Conservation (phyloP, 2,329 filamentous ascomycete species). For the Penicillium sp. region DNA sequence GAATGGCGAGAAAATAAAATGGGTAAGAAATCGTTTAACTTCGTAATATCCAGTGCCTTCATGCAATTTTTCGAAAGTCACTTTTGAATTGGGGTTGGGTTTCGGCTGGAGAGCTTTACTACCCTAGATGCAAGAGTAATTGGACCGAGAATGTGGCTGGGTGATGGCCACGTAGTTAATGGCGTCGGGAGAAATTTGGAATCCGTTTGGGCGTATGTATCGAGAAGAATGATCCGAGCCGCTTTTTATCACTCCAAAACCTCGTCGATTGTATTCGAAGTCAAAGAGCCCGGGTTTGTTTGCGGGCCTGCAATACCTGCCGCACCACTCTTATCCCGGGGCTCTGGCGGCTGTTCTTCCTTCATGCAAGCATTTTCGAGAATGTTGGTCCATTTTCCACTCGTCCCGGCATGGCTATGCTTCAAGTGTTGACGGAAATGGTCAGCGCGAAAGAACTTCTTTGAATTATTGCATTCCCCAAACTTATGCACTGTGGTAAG, state of each 20-base stretch:
- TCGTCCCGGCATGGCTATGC: slow-evolving; percentile 93
- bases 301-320: slow-evolving; percentile 10
- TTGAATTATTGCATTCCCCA: slow-evolving; percentile 94
- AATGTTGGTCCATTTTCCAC: slow-evolving; percentile 99
- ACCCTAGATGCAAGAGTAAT: not conserved
- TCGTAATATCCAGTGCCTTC: slow-evolving; percentile 22
- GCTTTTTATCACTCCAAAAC: slow-evolving; percentile 32
- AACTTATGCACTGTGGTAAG: slow-evolving; percentile 94
- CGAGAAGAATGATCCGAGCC: not conserved
- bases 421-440: slow-evolving; percentile 98
- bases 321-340: slow-evolving; percentile 17
- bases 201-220: not conserved
- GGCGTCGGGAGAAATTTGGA: not conserved
- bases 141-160: not conserved
- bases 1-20: slow-evolving; percentile 5
- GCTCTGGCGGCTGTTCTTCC: slow-evolving; percentile 64
- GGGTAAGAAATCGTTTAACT: slow-evolving; percentile 22
- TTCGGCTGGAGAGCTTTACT: not conserved
- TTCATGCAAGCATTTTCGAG: slow-evolving; percentile 96
- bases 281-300: slow-evolving; percentile 20
- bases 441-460: slow-evolving; percentile 97
- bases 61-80: slow-evolving; percentile 11
- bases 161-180: not conserved
- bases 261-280: slow-evolving; percentile 35
- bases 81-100: not conserved